These are phyloP conservation scores for Thelephora terrestris DNA, from an alignment of 1,284 basidiomycete genomes.

Conservation along the genomic window DNA sequence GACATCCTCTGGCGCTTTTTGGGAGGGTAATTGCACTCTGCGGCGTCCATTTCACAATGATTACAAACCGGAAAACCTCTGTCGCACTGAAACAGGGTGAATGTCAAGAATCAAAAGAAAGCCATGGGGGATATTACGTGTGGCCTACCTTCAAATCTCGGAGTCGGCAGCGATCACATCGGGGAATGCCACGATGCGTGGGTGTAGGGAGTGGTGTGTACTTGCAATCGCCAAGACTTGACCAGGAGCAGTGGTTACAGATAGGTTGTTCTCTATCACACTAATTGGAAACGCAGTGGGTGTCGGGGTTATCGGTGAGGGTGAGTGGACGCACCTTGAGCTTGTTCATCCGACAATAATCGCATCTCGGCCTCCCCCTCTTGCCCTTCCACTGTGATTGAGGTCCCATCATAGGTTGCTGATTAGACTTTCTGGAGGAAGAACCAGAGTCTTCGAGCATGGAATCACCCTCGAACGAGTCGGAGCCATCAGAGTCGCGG, in stretches of 20 bases:
- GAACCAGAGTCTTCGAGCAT: slow-evolving; percentile 45
- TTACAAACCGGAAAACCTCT: slow-evolving; percentile 61
- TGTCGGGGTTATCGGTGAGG: not conserved
- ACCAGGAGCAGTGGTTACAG: slow-evolving; percentile 67
- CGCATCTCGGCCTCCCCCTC: slow-evolving; percentile 61
- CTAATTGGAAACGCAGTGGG: slow-evolving; percentile 22
- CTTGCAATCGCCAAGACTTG: slow-evolving; percentile 48
- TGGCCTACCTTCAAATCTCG: slow-evolving; percentile 52
- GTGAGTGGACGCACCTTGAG: slow-evolving; percentile 41
- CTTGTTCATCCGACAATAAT: slow-evolving; percentile 60
- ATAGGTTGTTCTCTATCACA: slow-evolving; percentile 60
- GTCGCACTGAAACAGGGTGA: slow-evolving; percentile 39
- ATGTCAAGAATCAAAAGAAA: slow-evolving; percentile 3
- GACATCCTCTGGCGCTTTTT: slow-evolving; percentile 53
- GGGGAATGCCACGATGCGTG: slow-evolving; percentile 61
- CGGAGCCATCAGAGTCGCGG: slow-evolving; percentile 29
- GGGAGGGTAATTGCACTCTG: slow-evolving; percentile 56
- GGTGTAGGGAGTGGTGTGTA: slow-evolving; percentile 66
- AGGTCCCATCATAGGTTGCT: slow-evolving; percentile 28
- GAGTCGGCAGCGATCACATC: slow-evolving; percentile 57
- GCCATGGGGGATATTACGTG: slow-evolving; percentile 1
- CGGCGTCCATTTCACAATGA: slow-evolving; percentile 44
- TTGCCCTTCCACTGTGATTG: slow-evolving; percentile 64
- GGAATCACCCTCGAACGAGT: slow-evolving; percentile 31
- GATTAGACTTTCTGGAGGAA: slow-evolving; percentile 46